Evolutionary conservation across 2,329 filamentous ascomycete species (phyloP).

Genomic region (Didymella pomorum): DNA sequence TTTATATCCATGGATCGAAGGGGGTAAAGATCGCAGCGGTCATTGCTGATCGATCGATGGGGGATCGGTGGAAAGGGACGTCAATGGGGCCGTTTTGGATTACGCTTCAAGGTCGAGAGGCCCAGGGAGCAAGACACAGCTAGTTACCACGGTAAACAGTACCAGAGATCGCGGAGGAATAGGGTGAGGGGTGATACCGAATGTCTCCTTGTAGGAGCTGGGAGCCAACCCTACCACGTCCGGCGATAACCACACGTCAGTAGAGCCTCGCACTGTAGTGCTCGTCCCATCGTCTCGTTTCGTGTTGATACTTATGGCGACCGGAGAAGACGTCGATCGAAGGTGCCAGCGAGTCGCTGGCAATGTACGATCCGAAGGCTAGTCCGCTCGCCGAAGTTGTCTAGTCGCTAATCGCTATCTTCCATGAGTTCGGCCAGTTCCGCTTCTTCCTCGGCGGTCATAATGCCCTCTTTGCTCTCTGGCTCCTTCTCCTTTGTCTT

Average conservation of each 20-base stretch:
- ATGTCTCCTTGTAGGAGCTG: conserved; percentile 29
- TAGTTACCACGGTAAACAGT: conserved; percentile 38
- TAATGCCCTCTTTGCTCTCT: conserved; percentile 59
- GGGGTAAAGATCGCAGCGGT: not conserved
- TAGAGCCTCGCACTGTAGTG: conserved; percentile 28
- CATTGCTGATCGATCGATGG: not conserved
- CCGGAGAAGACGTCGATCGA: conserved; percentile 33
- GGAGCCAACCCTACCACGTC: conserved; percentile 33
- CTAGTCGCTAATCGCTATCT: conserved; percentile 70
- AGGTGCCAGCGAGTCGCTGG: conserved; percentile 29
- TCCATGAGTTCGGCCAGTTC: conserved; percentile 93
- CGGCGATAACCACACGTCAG: conserved; percentile 24
- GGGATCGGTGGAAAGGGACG: conserved; percentile 1
- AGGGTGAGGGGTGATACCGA: conserved; percentile 38
- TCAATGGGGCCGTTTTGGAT: conserved; percentile 10
- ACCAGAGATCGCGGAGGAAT: conserved; percentile 32
- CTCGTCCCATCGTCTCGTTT: conserved; percentile 33
- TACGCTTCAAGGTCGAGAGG: not conserved
- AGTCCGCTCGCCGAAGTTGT: conserved; percentile 30
- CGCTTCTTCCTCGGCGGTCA: conserved; percentile 91
- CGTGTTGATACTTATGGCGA: conserved; percentile 37
- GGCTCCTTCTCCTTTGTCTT: conserved; percentile 54
- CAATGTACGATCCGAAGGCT: conserved; percentile 29
- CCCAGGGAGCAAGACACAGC: conserved; percentile 15
- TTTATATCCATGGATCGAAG: not conserved